Base-by-base conservation (phyloP, 176 grass and related monocot species). In the Rhynchospora breviuscula region DNA sequence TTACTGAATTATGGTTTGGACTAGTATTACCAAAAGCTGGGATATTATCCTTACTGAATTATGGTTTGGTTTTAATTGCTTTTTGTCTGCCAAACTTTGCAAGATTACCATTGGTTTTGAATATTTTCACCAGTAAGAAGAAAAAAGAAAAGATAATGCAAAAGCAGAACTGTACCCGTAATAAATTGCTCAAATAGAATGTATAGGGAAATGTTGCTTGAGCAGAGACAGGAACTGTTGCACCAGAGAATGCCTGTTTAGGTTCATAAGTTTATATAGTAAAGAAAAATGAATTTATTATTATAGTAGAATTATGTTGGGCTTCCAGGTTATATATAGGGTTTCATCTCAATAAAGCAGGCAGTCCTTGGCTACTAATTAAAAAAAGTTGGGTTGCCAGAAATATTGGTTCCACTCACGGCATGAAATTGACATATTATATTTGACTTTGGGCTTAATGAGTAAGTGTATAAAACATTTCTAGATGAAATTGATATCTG, bases 201-300 rank as follows among this genome's bases (percentile, higher is more conserved):
- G 84, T 87, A 83, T 97, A 97, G 22, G 94, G 92, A 87, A 97
- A 97, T 67, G 92, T 89, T 78, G 94, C 90, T 87, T 97, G 94
- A 61, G 88, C 84, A 75, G 94, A 92, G 26, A 91, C 83, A 40
- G 92, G 94, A 67, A 97, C 90, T 81, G 90, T 92, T 78, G 92
- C 90, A 59, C 90, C 92, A 68, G 70, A 71, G 85, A 97, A 94
- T 61, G 86, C 88, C 94, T 97, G 68, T 70, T 71, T 35, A 83
- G 64, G 18, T 66, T 33, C 63, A 66, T 66, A 31, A 66, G 29
- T 3, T 66, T 66, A 56, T 1, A 52, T 11, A 52, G 1, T 51
- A 10, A 51, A 10, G 5, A 59, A 59, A 5, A 59, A 6, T 59
- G 14, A 59, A 59, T 4, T 4, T 19, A 59, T 59, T 59, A 59